Evolutionary conservation across 108 stramenopile species (phyloP).

Genomic region (Thalassiosira profunda): DNA sequence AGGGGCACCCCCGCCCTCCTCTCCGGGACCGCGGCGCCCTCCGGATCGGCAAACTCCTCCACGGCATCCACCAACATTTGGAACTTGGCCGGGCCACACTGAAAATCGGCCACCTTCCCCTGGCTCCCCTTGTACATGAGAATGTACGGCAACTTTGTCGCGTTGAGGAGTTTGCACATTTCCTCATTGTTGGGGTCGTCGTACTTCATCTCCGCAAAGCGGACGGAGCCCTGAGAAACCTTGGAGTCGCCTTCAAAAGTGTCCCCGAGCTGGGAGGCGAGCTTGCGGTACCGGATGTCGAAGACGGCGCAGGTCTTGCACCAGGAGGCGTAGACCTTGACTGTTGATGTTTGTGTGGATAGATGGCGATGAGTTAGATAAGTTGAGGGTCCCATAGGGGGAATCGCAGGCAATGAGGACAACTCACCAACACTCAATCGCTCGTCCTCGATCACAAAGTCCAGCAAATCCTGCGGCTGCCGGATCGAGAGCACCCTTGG

Average conservation of each 20-base stretch:
- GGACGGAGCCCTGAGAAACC: constrained; percentile 19
- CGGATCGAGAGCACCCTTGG: constrained; percentile 25
- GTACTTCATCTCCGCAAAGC: constrained; percentile 53
- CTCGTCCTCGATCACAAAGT: constrained; percentile 53
- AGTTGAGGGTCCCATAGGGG: background rate
- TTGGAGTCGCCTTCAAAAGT: constrained; percentile 3
- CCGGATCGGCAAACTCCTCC: constrained; percentile 28
- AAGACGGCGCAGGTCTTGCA: constrained; percentile 54
- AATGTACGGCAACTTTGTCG: constrained; percentile 51
- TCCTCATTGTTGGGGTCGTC: constrained; percentile 52
- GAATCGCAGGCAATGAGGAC: background rate
- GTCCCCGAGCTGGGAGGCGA: constrained; percentile 49
- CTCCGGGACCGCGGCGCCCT: background rate
- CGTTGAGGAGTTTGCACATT: constrained; percentile 47
- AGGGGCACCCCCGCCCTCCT: background rate
- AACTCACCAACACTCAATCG: constrained; percentile 44
- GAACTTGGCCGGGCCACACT: constrained; percentile 53
- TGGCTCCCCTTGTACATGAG: constrained; percentile 42
- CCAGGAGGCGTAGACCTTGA: constrained; percentile 55
- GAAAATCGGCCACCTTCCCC: constrained; percentile 51
- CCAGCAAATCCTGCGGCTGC: constrained; percentile 51
- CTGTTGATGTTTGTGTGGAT: too few species aligned
- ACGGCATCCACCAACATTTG: constrained; percentile 47
- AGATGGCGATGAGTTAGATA: background rate
- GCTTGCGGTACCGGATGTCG: constrained; percentile 41